Evolutionary conservation across 2,329 filamentous ascomycete species (phyloP), one percentile per base, ranked within the genome.

Genomic region (Nemania sp.): DNA sequence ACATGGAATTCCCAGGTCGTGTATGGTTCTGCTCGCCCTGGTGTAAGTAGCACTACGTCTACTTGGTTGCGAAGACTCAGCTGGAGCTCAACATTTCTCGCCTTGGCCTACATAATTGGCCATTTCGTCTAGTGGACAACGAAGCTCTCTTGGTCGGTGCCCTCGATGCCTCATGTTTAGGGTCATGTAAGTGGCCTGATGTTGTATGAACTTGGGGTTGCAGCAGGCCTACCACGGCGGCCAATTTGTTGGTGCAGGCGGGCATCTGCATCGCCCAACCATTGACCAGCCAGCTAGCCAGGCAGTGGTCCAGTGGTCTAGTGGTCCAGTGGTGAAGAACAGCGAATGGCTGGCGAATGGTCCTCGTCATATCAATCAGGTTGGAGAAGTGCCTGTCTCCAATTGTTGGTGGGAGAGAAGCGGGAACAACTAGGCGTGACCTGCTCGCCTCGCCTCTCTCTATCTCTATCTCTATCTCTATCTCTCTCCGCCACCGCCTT

Each of bases 101-200:
- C n/a, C 57, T 56, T 60, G 32, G 47, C 53, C 20, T 43, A 41
- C 38, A 56, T 35, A 60, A 35, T 43, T 41, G 29, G 41, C 15
- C 57, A n/a, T n/a, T 18, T 45, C 26, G 26, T n/a, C 35, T 24
- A 15, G 32, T 49, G 43, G 47, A 24, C 32, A 38, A 20, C 38
- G n/a, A 53, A 38, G 62, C 22, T 41, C 29, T 29, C 22, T 35
- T 49, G 11, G 43, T 26, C 22, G 20, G 45, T 24, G 45, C 47
- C 38, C 32, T 35, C 55, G 13, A 57, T 65, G 45, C 53, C 52
- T 62, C 38, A 35, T 26, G 53, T 41, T 41, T 57, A 51, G 66
- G 52, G n/a, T 29, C 38, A 58, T 66, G 66, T 51, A 62, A 43
- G 38, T 68, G 57, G 66, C 47, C 58, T 66, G 56, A 58, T 62